Evolutionary conservation across 1,284 basidiomycete species (phyloP).

Genomic region (Apiotrichum domesticum): DNA sequence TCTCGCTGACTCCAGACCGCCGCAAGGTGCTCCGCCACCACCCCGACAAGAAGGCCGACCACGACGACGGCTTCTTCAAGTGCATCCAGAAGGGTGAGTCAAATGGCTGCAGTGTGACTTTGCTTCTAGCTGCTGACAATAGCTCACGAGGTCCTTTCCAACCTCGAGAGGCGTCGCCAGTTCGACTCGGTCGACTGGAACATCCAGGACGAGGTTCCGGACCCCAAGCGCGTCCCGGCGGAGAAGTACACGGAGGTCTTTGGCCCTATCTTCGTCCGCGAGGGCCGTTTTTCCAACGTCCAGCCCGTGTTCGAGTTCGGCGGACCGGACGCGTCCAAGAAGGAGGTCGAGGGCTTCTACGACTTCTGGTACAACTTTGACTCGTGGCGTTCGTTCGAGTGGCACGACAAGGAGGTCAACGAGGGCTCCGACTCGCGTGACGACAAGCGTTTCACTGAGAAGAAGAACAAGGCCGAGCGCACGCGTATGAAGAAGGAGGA

Average conservation of each 20-base stretch:
- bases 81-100: slow-evolving; percentile 78
- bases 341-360: slow-evolving; percentile 87
- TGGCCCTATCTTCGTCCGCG: slow-evolving; percentile 78
- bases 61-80: slow-evolving; percentile 99
- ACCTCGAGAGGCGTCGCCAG: slow-evolving; percentile 82
- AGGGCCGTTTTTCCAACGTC: slow-evolving; percentile 81
- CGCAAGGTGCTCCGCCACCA: slow-evolving; percentile 99
- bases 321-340: slow-evolving; percentile 63
- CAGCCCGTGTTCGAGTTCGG: slow-evolving; percentile 85
- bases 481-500: slow-evolving; percentile 97
- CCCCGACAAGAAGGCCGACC: slow-evolving; percentile 96
- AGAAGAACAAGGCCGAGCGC: slow-evolving; percentile 98
- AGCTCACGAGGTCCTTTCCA: slow-evolving; percentile 83
- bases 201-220: slow-evolving; percentile 71
- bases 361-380: slow-evolving; percentile 99
- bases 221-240: slow-evolving; percentile 55
- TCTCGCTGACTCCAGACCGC: slow-evolving; percentile 59
- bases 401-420: slow-evolving; percentile 96
- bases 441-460: slow-evolving; percentile 97
- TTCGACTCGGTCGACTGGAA: slow-evolving; percentile 95
- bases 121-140: neutral
- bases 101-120: neutral
- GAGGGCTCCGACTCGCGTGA: slow-evolving; percentile 97
- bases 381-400: slow-evolving; percentile 97
- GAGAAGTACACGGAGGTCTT: slow-evolving; percentile 54